phyloP scores from a whole-genome alignment of 768 basidiomycete species.

The Harrya chromipes region DNA sequence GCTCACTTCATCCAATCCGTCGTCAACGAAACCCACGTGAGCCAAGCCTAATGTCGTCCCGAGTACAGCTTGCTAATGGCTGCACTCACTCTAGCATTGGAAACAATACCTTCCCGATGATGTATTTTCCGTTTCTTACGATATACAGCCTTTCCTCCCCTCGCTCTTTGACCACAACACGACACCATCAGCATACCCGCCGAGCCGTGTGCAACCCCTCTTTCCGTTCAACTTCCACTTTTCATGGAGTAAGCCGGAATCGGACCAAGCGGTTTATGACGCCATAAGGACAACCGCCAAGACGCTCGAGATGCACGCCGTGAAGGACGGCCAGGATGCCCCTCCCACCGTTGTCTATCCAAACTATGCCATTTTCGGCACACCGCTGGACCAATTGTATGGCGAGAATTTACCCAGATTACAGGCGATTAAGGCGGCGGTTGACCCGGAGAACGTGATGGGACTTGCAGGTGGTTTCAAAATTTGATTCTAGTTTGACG shows the following conservation, averaged over 20 bases:
- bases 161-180: constrained; percentile 36
- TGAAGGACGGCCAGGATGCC: constrained; percentile 42
- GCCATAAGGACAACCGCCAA: constrained; percentile 37
- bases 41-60: neutral
- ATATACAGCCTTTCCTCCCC: constrained; percentile 51
- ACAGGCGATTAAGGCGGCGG: constrained; percentile 37
- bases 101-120: neutral
- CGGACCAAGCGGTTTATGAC: constrained; percentile 25
- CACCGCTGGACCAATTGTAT: constrained; percentile 46
- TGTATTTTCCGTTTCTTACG: constrained; percentile 10
- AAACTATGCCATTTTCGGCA: constrained; percentile 56
- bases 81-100: no score
- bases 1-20: constrained; percentile 3
- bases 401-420: constrained; percentile 40
- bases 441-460: constrained; percentile 61
- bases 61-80: no score
- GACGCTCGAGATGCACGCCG: constrained; percentile 37
- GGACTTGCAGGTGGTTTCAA: constrained; percentile 60
- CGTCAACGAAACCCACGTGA: constrained; percentile 16
- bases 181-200: constrained; percentile 45
- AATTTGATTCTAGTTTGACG: no score
- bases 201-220: constrained; percentile 32
- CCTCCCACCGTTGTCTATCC: constrained; percentile 41
- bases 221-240: constrained; percentile 48
- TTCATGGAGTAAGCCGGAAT: neutral